Evolutionary conservation across 2,329 filamentous ascomycete genomes (phyloP), one percentile per base, ranked within the genome.

Genomic region (Colletotrichum acutatum): DNA sequence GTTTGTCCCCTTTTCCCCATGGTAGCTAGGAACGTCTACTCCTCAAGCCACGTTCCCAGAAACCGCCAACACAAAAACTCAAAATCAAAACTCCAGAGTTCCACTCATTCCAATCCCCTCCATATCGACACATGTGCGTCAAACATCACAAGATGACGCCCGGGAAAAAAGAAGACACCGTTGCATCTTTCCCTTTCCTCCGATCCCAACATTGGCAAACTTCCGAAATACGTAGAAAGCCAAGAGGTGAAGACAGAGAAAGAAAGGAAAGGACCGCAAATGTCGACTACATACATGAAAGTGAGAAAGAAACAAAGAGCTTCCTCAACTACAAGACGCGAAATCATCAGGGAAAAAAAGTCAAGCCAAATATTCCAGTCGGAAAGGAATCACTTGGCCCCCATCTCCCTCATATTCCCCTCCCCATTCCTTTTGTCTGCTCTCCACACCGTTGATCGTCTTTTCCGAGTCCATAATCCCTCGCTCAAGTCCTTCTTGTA

Each of bases 271-370:
- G 37, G 14, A 66, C 12, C 34, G 32, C 46, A 54, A 16, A 58
- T 68, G 58, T 63, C 58, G 37, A 53, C 49, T 68, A 63, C 65
- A 68, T 68, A 68, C 65, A 72, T 32, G 65, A 57, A 60, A 60
- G 46, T 49, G 56, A 71, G 34, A 28, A 61, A 19, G 49, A 22
- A 52, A 19, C 19, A 22, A 54, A 53, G 24, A 58, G 28, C 58
- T 52, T 62, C 32, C 37, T 62, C 57, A 28, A 37, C 53, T 22
- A 56, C 12, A 42, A 63, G 49, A 53, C 69, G 57, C 32, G 26
- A 63, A 72, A 53, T 46, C 65, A 37, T 63, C 26, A 60, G 46
- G 49, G 26, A 28, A 58, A 52, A 52, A 57, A 16, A 28, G 12
- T 8, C 42, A n/a, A 49, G 42, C 42, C 42, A 49, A 19, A n/a